These are phyloP conservation scores for Cinnamomum micranthum DNA, from an alignment of 164 flowering plant genomes.

Conservation along the genomic window DNA sequence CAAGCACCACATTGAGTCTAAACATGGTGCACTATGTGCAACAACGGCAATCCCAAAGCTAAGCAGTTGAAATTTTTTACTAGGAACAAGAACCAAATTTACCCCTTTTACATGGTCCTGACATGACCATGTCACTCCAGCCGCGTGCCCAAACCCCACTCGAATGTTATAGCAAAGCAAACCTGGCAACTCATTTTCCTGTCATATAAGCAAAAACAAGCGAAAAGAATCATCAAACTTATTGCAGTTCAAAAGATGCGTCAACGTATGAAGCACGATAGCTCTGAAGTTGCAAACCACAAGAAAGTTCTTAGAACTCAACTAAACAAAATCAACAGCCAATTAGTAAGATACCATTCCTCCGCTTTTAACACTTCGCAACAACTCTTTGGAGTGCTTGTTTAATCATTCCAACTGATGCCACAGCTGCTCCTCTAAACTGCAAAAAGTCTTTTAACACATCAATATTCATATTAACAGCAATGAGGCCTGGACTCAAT, in stretches of 20 bases:
- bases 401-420: conserved; percentile 59
- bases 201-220: too few relatives aligned
- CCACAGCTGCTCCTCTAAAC: conserved; percentile 54
- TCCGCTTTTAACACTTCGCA: conserved; percentile 9
- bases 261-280: background rate
- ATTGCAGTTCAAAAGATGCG: background rate
- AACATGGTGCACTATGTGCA: background rate
- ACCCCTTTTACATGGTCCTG: background rate
- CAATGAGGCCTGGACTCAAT: background rate
- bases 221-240: background rate
- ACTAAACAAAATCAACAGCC: background rate
- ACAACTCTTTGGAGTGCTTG: conserved; percentile 56
- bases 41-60: background rate
- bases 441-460: conserved; percentile 29
- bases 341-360: background rate
- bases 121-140: background rate
- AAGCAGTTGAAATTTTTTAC: background rate
- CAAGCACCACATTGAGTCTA: background rate
- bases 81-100: too few relatives aligned
- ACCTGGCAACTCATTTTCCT: too few relatives aligned
- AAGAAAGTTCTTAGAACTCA: background rate
- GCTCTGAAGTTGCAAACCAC: background rate
- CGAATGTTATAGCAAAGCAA: too few relatives aligned
- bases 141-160: too few relatives aligned
- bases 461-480: background rate